Base-by-base conservation (phyloP, 2,329 filamentous ascomycete genomes). In the Ambrosiella xylebori region DNA sequence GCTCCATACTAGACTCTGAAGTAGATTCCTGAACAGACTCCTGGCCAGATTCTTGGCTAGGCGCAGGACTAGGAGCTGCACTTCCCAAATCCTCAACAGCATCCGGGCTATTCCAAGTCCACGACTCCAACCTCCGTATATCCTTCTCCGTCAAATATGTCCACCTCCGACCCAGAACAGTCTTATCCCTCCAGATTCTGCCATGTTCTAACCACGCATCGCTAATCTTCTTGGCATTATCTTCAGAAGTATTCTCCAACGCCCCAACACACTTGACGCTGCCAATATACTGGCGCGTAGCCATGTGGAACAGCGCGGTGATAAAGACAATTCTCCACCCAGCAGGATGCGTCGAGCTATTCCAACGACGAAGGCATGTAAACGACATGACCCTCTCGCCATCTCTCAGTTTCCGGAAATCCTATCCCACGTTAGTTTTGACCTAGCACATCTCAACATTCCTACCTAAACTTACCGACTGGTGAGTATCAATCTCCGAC, bases 61-160 rank as follows among this genome's bases (percentile, higher is more conserved):
- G 27, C 27, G 27, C 27, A 27, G 27, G 27, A 27, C 27, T 27
- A n/a, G 5, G 12, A 40, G 41, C 47, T 36, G 57, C 61, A 49
- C 59, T 60, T 40, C 81, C 82, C 59, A 82, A 66, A 67, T 88
- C 84, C 67, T 93, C 87, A 36, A 85, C 78, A 1, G 86, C 86
- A 67, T 79, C 84, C 40, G 72, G 68, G 59, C 81, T 73, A 68
- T 90, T 78, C 88, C 89, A 95, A 38, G 84, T 88, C 59, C 76
- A 74, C 64, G 73, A 74, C 72, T 95, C 90, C 51, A 95, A 68
- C 41, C 69, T 70, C 54, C 63, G 63, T 66, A 76, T 79, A 27
- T 79, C 78, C 55, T 75, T 71, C 66, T 85, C 76, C 66, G 90
- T 9, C 35, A 60, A 41, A 52, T 60, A 56, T 40, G 50, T 59